Evolutionary conservation across 257 asterid genomes (phyloP).

Genomic region (Agastache rugosa): DNA sequence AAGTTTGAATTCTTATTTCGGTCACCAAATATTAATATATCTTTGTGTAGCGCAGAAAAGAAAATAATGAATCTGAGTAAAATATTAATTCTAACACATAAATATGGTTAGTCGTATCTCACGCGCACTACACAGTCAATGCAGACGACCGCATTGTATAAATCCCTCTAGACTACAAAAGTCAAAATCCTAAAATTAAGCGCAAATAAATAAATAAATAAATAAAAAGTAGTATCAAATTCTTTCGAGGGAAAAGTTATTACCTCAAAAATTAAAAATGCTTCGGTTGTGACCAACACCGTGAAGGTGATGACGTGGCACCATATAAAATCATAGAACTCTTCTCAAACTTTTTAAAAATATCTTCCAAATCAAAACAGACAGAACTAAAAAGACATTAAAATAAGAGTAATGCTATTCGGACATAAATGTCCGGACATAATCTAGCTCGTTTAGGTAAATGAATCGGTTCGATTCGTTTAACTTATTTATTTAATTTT

Average conservation of each 20-base stretch:
- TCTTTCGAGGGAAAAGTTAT: no score
- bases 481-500: no score
- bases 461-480: no score
- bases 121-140: constrained; percentile 12
- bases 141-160: background rate
- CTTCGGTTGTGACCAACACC: constrained; percentile 27
- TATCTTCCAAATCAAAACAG: constrained; percentile 25
- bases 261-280: background rate
- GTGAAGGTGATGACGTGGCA: constrained; percentile 51
- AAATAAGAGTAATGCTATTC: no score
- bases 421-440: no score
- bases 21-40: background rate
- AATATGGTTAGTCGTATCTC: constrained; percentile 6
- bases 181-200: constrained; percentile 41
- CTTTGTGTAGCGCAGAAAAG: background rate
- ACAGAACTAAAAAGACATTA: background rate
- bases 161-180: background rate
- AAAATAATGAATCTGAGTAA: background rate
- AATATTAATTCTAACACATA: background rate
- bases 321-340: constrained; percentile 37
- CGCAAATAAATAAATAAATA: background rate
- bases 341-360: background rate
- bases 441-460: no score
- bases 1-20: background rate
- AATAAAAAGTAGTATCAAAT: no score